Evolutionary conservation across 768 basidiomycete species (phyloP), one percentile per base, ranked within the genome.

Genomic region (Paxillus ammoniavirescens): DNA sequence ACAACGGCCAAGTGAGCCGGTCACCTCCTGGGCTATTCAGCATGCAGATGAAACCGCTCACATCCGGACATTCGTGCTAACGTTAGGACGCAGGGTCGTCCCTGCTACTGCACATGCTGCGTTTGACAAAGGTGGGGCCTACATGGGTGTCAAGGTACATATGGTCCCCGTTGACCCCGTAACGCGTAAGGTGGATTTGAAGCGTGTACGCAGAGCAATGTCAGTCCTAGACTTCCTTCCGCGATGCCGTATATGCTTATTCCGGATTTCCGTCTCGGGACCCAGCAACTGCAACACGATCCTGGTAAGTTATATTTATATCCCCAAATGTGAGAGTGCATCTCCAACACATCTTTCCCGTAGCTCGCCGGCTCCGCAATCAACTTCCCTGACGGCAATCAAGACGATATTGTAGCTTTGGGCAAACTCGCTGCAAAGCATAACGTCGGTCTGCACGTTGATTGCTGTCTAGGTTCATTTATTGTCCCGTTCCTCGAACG

Each of bases 401-500:
- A 90, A 73, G 93, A 95, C 65, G 83, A 94, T 53, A 96, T 99
- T 49, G 75, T 82, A 14, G 84, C 78, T 0, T 84, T 99, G 3
- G 88, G 83, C 15, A 75, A 75, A 37, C 77, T 99, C 14, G 95
- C 96, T 0, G 70, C 79, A 52, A 77, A 74, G 59, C 71, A 94
- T 66, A 86, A 88, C 15, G 77, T 95, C 51, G 93, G 94, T 7
- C 71, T 98, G 23, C 96, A 97, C 66, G 94, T 98, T 54, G 95
- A 97, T 62, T 95, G 93, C 67, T 98, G 95, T 68, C 77, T 98
- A 9, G 95, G 94, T 2, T 89, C 88, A 46, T 97, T 98, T 72
- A 88, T 98, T 58, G 81, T 98, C 55, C 94, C 96, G 0, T 99
- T 91, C 79, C 78, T 99, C 45, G 89, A 93, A 62, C 73, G 82